Base-by-base conservation (phyloP, 768 basidiomycete species). In the Clitopilus passeckerianus region DNA sequence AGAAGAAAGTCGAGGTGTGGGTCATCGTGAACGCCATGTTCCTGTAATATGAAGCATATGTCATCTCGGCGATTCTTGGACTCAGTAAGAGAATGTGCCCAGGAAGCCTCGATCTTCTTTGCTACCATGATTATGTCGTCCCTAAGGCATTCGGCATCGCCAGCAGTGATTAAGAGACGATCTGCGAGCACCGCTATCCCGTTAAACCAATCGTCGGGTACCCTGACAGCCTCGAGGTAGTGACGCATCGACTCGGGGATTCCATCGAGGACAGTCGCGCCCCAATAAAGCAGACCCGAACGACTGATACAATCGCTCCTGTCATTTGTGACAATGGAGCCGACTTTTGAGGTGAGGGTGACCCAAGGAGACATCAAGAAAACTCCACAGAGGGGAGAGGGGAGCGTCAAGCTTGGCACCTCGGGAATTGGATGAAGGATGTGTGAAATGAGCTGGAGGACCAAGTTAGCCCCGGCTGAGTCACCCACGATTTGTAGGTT, bases 361-460 rank as follows among this genome's bases (percentile, higher is more conserved):
- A 69, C 65, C 77, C 77, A 79, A 15, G 76, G 75, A 9, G 78
- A 79, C 63, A 78, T 72, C 57, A 77, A 63, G 57, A 68, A 74
- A 3, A 66, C 68, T 2, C 74, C 72, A 27, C 69, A 64, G 23
- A 78, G 56, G 10, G 69, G 66, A 6, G 58, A 46, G 9, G 62
- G 41, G 14, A 72, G 63, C 1, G 60, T 53, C 16, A 75, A 34
- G 24, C 59, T 63, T 1, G 71, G 69, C 9, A 75, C 58, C 27
- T 57, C 63, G 4, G 66, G 57, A 7, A 73, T 57, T 2, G 78
- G 77, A 53, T 76, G 76, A 2, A 77, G 65, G 24, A 74, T 62
- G 56, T 76, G 72, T 1, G 73, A 73, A 23, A 78, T 43, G 41
- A 76, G 59, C 59, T 74, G 72, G 27, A 75, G 64, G 30, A 72